A percentile compares a stretch with the other conserved stretches of the same genome.
Conservation (phyloP, 2,329 filamentous ascomycete genomes). For the Fusarium humuli region DNA sequence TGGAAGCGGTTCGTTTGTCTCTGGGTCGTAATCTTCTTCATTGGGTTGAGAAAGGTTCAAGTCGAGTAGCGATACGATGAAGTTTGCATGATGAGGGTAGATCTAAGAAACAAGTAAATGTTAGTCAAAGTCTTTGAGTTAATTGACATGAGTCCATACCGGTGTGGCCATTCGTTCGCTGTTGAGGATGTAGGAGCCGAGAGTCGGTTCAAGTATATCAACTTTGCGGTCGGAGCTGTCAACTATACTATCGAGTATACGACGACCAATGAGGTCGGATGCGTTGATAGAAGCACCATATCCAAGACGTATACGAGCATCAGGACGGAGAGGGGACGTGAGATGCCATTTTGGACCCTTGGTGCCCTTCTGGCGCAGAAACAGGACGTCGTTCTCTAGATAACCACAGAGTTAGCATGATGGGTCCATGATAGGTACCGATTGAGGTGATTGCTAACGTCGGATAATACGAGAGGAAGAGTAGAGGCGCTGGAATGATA, state of each 20-base stretch:
- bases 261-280: slow-evolving; percentile 72
- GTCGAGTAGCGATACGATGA: slow-evolving; percentile 82
- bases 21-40: slow-evolving; percentile 47
- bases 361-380: slow-evolving; percentile 54
- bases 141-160: slow-evolving; percentile 35
- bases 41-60: slow-evolving; percentile 67
- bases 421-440: not conserved
- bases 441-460: slow-evolving; percentile 34
- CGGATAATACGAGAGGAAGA: slow-evolving; percentile 47
- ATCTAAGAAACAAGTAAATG: slow-evolving; percentile 41
- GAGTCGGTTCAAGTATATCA: slow-evolving; percentile 71
- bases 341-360: slow-evolving; percentile 55
- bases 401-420: slow-evolving; percentile 22
- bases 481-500: slow-evolving; percentile 28
- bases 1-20: slow-evolving; percentile 48
- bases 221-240: slow-evolving; percentile 63
- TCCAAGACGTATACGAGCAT: slow-evolving; percentile 49
- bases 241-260: slow-evolving; percentile 67
- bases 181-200: slow-evolving; percentile 79
- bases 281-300: slow-evolving; percentile 63
- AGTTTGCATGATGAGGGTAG: slow-evolving; percentile 79
- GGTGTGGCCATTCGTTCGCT: slow-evolving; percentile 80
- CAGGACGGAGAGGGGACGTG: slow-evolving; percentile 51
- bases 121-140: not conserved
- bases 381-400: slow-evolving; percentile 56